Percentiles rank a stretch among this genome's conserved stretches.
Conservation (phyloP, 306 rosid genomes). For the Vicia villosa region DNA sequence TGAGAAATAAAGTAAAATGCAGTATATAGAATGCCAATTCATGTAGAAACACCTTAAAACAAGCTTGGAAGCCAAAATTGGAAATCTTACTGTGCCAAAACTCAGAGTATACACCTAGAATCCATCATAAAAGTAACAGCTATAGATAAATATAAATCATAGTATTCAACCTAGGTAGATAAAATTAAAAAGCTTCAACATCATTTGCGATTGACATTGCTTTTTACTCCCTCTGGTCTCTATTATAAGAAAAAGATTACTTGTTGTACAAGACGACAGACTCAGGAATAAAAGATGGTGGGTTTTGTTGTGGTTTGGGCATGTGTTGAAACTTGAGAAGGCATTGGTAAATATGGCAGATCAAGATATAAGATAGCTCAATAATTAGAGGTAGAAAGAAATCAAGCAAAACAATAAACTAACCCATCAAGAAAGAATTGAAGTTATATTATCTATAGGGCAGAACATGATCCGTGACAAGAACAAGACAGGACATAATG, state of each 20-base stretch:
- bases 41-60: not conserved
- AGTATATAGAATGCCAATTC: not conserved
- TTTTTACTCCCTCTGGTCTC: too few species aligned
- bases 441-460: not conserved
- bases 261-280: not conserved
- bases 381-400: not conserved
- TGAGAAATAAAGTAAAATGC: not conserved
- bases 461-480: not conserved
- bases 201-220: not conserved
- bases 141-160: slow-evolving; percentile 2
- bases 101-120: not conserved
- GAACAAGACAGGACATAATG: not conserved
- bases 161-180: not conserved
- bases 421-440: not conserved
- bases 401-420: not conserved
- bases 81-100: not conserved
- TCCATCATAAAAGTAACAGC: not conserved
- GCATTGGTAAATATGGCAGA: not conserved
- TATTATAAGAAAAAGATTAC: not conserved
- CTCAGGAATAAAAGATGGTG: not conserved
- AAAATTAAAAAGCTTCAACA: slow-evolving; percentile 12
- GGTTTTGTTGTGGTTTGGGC: not conserved
- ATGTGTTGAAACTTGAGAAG: not conserved
- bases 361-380: slow-evolving; percentile 1
- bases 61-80: slow-evolving; percentile 5